phyloP scores from a whole-genome alignment of 2,329 filamentous ascomycete genomes.

The Pochonia chlamydosporia region DNA sequence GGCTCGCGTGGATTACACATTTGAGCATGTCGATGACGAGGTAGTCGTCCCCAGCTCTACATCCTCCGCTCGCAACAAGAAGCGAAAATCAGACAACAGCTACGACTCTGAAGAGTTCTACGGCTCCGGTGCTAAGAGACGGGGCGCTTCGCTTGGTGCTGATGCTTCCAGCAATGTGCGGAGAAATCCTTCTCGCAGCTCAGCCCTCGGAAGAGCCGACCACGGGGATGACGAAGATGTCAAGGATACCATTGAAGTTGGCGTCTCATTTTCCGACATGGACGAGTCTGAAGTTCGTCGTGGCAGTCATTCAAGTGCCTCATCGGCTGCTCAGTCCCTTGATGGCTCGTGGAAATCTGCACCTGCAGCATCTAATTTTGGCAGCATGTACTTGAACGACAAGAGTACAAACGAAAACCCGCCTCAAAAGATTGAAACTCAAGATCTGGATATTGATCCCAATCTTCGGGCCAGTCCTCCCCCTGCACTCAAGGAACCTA shows the following conservation, averaged over 20 bases:
- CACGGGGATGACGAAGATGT: constrained; percentile 41
- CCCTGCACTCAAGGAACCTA: background rate
- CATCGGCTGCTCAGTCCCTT: constrained; percentile 20
- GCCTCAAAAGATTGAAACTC: background rate
- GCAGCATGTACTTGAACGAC: background rate
- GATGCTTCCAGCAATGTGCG: constrained; percentile 31
- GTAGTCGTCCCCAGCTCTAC: constrained; percentile 28
- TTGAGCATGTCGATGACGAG: constrained; percentile 47
- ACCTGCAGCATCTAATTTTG: constrained; percentile 6
- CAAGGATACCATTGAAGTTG: constrained; percentile 53
- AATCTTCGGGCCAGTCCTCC: constrained; percentile 6
- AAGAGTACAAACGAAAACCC: background rate
- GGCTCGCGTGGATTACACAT: constrained; percentile 51
- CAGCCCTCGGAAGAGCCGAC: constrained; percentile 25
- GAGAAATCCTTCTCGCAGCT: constrained; percentile 35
- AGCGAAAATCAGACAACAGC: constrained; percentile 29
- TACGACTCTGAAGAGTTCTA: constrained; percentile 28
- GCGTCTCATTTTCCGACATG: constrained; percentile 31
- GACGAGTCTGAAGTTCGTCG: constrained; percentile 23
- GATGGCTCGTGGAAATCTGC: constrained; percentile 14
- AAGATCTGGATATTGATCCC: constrained; percentile 9
- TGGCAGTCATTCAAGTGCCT: constrained; percentile 20
- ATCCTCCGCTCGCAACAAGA: constrained; percentile 27
- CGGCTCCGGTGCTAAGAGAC: constrained; percentile 24
- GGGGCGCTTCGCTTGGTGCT: constrained; percentile 29